Evolutionary conservation across 305 asterid genomes (phyloP).

Genomic region (Fraxinus latifolia): DNA sequence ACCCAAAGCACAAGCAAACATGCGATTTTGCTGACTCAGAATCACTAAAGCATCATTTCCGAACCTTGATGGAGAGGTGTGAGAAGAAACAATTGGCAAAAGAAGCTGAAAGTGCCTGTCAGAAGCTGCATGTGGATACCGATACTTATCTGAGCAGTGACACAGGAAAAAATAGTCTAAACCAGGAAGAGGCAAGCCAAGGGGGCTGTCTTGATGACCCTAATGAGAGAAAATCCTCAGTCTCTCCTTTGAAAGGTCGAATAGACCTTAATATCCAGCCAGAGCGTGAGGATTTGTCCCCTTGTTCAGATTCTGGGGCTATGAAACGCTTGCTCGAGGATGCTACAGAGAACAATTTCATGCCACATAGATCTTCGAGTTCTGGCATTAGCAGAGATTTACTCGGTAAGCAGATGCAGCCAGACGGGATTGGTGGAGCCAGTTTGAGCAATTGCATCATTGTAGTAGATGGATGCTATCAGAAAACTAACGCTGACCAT

Average conservation of each 20-base stretch:
- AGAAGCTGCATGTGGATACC: conserved; percentile 19
- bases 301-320: conserved; percentile 40
- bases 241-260: conserved; percentile 57
- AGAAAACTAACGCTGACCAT: conserved; percentile 19
- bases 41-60: conserved; percentile 32
- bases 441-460: conserved; percentile 24
- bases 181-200: conserved; percentile 34
- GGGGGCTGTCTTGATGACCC: conserved; percentile 31
- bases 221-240: conserved; percentile 24
- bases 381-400: conserved; percentile 27
- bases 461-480: background rate
- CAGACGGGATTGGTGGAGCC: conserved; percentile 28
- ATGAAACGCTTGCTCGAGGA: conserved; percentile 19
- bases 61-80: conserved; percentile 34
- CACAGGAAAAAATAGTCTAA: conserved; percentile 27
- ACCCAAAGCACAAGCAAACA: conserved; percentile 36
- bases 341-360: conserved; percentile 29
- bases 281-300: conserved; percentile 63
- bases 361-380: conserved; percentile 35
- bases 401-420: conserved; percentile 29
- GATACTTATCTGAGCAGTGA: conserved; percentile 8
- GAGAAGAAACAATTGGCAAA: conserved; percentile 35
- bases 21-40: conserved; percentile 37
- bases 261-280: conserved; percentile 91
- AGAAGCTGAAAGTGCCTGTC: conserved; percentile 27